phyloP scores from a whole-genome alignment of 495 filamentous ascomycete species.

The Aspergillus saccharolyticus region DNA sequence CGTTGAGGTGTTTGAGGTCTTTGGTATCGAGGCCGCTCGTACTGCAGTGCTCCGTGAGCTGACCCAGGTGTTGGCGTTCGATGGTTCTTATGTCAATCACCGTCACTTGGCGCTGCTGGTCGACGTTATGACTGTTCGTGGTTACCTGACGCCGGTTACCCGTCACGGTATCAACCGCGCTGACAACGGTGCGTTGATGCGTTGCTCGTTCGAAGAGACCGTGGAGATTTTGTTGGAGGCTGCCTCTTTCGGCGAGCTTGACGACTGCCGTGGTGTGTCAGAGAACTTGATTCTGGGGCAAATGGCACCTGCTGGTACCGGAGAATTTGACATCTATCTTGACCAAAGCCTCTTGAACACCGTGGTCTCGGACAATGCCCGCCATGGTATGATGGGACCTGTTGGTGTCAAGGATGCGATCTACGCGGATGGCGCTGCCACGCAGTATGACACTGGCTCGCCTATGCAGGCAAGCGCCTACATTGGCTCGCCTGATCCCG shows the following conservation, averaged over 20 bases:
- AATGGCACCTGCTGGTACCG: conserved; percentile 91
- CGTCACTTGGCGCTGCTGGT: conserved; percentile 94
- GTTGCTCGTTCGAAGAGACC: conserved; percentile 99
- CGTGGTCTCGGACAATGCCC: conserved; percentile 82
- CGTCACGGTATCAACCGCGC: conserved; percentile 98
- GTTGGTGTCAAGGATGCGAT: conserved; percentile 68
- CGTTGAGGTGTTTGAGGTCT: conserved; percentile 84
- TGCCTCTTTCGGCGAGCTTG: conserved; percentile 86
- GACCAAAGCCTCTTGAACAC: conserved; percentile 95
- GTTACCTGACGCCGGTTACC: conserved; percentile 89
- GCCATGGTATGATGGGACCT: conserved; percentile 70
- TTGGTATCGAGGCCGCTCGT: conserved; percentile 93
- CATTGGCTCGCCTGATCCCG: conserved; percentile 70
- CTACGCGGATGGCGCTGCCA: conserved; percentile 74
- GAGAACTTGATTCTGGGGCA: conserved; percentile 99
- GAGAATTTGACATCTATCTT: conserved; percentile 85
- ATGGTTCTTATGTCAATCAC: conserved; percentile 98
- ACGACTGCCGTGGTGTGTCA: conserved; percentile 95
- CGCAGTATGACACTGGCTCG: conserved; percentile 89
- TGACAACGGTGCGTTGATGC: conserved; percentile 97
- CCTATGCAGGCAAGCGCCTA: conserved; percentile 76
- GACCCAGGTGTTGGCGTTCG: conserved; percentile 86
- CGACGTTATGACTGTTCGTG: conserved; percentile 96
- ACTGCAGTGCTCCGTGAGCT: conserved; percentile 80
- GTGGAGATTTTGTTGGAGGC: conserved; percentile 97